These are phyloP conservation scores for Asclepias syriaca DNA, from an alignment of 257 asterid species.

Conservation along the genomic window DNA sequence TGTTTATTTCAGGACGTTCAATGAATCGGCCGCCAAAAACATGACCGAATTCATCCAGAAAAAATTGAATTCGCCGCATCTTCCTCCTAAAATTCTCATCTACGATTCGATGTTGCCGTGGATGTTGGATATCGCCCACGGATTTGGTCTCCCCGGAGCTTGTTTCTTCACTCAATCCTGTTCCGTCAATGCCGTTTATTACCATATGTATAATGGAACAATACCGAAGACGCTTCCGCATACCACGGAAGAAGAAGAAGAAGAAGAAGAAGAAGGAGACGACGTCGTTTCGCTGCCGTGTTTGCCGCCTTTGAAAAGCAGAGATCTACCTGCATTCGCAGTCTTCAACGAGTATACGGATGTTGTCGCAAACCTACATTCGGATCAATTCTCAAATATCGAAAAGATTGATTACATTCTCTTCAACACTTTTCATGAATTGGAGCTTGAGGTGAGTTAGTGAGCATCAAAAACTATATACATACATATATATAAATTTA, in stretches of 20 bases:
- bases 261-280: not conserved
- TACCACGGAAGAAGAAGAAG: not conserved
- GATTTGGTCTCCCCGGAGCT: constrained; percentile 13
- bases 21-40: not conserved
- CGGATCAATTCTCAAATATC: constrained; percentile 21
- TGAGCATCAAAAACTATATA: not conserved
- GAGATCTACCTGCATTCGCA: constrained; percentile 20
- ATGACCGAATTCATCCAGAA: constrained; percentile 19
- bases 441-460: constrained; percentile 42
- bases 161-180: constrained; percentile 18
- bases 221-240: not conserved
- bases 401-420: constrained; percentile 41
- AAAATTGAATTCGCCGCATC: not conserved
- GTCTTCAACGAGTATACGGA: not conserved
- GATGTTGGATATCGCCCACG: constrained; percentile 16
- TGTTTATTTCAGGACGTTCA: constrained; percentile 12
- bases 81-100: constrained; percentile 5
- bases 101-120: constrained; percentile 15
- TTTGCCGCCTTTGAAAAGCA: constrained; percentile 26
- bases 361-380: not conserved
- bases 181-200: constrained; percentile 21
- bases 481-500: too few relatives aligned
- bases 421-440: constrained; percentile 47
- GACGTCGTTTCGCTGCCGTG: not conserved
- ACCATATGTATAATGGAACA: constrained; percentile 23